Evolutionary conservation across 2,329 filamentous ascomycete genomes (phyloP).

Genomic region (Magnaporthiopsis poae): DNA sequence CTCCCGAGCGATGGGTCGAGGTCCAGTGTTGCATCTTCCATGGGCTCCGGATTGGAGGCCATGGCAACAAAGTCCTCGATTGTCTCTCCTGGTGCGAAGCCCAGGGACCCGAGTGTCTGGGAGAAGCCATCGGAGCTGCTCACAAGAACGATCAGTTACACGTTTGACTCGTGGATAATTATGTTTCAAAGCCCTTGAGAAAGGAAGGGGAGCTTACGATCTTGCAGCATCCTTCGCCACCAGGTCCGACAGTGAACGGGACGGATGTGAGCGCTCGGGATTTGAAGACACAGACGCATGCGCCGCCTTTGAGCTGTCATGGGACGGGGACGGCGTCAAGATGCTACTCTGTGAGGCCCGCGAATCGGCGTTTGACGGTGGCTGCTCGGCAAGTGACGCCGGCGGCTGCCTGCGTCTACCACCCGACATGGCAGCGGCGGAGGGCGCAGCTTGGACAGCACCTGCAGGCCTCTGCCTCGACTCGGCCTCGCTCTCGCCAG

Average conservation of each 20-base stretch:
- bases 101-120: slow-evolving; percentile 26
- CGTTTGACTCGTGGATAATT: not conserved
- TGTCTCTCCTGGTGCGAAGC: slow-evolving; percentile 27
- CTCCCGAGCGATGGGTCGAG: slow-evolving; percentile 21
- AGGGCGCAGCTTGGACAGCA: not conserved
- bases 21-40: slow-evolving; percentile 17
- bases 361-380: slow-evolving; percentile 5
- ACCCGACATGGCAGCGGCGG: not conserved
- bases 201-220: slow-evolving; percentile 18
- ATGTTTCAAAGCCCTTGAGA: not conserved
- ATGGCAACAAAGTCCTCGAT: slow-evolving; percentile 27
- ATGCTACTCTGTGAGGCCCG: slow-evolving; percentile 6
- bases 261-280: not conserved
- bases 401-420: not conserved
- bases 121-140: slow-evolving; percentile 23
- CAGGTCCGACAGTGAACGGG: slow-evolving; percentile 23
- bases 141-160: not conserved
- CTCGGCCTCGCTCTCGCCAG: not conserved
- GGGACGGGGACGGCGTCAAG: slow-evolving; percentile 14
- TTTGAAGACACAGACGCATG: not conserved
- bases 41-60: slow-evolving; percentile 25
- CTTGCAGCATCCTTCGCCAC: slow-evolving; percentile 26
- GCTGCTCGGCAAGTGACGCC: not conserved
- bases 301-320: slow-evolving; percentile 10
- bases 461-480: not conserved